Base-by-base conservation (phyloP, 352 stramenopile genomes). In the Pythium angustatum region DNA sequence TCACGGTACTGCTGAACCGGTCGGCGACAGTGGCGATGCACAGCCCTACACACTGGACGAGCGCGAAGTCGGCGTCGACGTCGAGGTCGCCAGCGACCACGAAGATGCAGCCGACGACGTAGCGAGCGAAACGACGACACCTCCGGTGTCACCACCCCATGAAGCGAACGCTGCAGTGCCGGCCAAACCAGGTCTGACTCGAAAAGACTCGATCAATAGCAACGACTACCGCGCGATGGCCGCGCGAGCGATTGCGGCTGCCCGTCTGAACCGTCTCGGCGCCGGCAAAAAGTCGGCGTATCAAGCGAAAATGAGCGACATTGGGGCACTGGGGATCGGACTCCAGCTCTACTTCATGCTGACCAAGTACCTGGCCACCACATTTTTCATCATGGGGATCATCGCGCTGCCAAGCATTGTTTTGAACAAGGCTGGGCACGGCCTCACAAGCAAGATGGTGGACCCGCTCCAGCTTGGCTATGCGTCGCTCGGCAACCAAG, bases 291-390 rank as follows among this genome's bases (percentile, higher is more conserved):
- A 91, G 47, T 83, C 80, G 22, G 75, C 81, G 1, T 79, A 86
- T 21, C 64, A 89, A 27, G 80, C 77, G 27, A 71, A 78, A 1
- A 90, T 93, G 80, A 68, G 58, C 44, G 82, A 91, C 64, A 94
- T 96, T 47, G 85, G 80, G 22, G 77, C 78, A 26, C 62, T 96
- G 31, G 87, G 87, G 17, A 93, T 96, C 40, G 87, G 85, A 12
- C 75, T 96, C 68, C 78, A 90, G 72, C 72, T 96, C 5, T 96
- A 94, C 48, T 96, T 96, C 38, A 83, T 94, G 71, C 63, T 96
- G 30, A 88, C 83, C 43, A 91, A 93, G 76, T 89, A 91, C 52
- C 51, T 91, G 56, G 69, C 69, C 30, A 66, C 85, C 21, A 66
- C 71, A 6, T 92, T 96, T 53, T 48, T 91, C 7, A n/a, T 74